Conservation (phyloP, 169 alveolate genomes). For the Eimeria maxima region DNA sequence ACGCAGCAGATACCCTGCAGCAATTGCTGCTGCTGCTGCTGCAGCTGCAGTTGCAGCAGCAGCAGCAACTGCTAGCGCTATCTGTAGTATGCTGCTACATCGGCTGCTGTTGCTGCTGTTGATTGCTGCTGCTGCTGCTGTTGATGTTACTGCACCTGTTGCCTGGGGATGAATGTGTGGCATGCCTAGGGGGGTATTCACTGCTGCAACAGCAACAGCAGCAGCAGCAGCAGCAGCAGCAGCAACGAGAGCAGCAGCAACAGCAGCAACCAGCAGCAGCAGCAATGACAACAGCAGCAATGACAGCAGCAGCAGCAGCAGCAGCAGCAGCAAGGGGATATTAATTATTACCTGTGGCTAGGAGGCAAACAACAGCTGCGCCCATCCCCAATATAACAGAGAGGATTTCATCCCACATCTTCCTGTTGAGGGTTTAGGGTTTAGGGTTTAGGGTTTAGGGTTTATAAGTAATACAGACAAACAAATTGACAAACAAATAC, state of each 20-base stretch:
- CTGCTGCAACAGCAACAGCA: slow-evolving; percentile 1
- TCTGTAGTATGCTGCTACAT: no score
- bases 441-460: slow-evolving; percentile 23
- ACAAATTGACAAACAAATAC: no score
- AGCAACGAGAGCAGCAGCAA: neutral
- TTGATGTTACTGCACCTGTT: neutral
- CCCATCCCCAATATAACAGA: slow-evolving; percentile 24
- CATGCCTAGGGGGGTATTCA: neutral
- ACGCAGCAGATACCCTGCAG: slow-evolving; percentile 28
- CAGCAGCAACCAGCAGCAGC: neutral
- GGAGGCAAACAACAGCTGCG: slow-evolving; percentile 42
- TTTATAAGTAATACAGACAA: no score
- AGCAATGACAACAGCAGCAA: no score
- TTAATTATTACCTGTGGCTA: slow-evolving; percentile 4
- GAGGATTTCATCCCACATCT: slow-evolving; percentile 15
- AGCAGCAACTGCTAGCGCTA: no score
- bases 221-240: slow-evolving; percentile 10
- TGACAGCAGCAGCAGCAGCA: no score
- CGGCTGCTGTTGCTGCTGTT: slow-evolving; percentile 24
- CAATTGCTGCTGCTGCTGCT: no score
- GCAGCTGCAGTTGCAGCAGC: no score
- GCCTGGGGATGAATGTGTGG: neutral
- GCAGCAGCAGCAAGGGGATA: no score
- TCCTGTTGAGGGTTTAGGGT: neutral
- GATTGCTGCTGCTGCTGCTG: neutral